Evolutionary conservation across 1,284 basidiomycete species (phyloP).

Genomic region (Cryptococcus neoformans): DNA sequence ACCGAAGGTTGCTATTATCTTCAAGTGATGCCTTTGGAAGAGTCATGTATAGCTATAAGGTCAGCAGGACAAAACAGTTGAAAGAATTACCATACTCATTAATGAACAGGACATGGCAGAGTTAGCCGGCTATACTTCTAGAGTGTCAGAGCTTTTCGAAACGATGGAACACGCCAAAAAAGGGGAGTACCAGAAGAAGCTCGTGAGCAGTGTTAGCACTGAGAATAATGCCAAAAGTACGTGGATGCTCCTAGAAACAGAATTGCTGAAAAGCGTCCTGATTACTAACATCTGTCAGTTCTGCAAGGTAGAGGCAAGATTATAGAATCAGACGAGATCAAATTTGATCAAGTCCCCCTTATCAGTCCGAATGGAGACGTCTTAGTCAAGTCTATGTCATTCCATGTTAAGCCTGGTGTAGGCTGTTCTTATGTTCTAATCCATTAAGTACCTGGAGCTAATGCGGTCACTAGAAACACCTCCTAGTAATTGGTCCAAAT

Average conservation of each 20-base stretch:
- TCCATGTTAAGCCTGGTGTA: slow-evolving; percentile 85
- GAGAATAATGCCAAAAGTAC: slow-evolving; percentile 75
- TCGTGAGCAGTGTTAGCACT: slow-evolving; percentile 70
- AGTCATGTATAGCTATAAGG: slow-evolving; percentile 90
- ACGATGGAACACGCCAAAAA: slow-evolving; percentile 85
- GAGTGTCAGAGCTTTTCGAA: slow-evolving; percentile 83
- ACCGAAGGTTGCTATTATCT: slow-evolving; percentile 77
- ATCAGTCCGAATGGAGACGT: slow-evolving; percentile 96
- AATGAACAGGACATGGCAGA: slow-evolving; percentile 70
- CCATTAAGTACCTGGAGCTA: neutral
- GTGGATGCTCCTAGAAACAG: slow-evolving; percentile 32
- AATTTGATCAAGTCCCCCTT: slow-evolving; percentile 90
- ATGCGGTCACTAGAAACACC: slow-evolving; percentile 63
- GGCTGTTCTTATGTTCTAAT: neutral
- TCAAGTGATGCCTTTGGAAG: slow-evolving; percentile 59
- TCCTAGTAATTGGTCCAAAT: slow-evolving; percentile 90
- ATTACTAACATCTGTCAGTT: slow-evolving; percentile 55
- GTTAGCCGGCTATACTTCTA: slow-evolving; percentile 90
- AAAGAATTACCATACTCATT: neutral
- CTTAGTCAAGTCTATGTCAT: slow-evolving; percentile 76
- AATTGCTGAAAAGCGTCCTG: slow-evolving; percentile 1
- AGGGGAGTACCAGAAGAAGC: slow-evolving; percentile 84
- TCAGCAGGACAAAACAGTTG: slow-evolving; percentile 10
- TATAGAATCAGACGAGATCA: slow-evolving; percentile 74
- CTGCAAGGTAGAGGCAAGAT: slow-evolving; percentile 75